These are phyloP conservation scores for Schizonepeta tenuifolia DNA, from an alignment of 257 asterid species.

Conservation along the genomic window DNA sequence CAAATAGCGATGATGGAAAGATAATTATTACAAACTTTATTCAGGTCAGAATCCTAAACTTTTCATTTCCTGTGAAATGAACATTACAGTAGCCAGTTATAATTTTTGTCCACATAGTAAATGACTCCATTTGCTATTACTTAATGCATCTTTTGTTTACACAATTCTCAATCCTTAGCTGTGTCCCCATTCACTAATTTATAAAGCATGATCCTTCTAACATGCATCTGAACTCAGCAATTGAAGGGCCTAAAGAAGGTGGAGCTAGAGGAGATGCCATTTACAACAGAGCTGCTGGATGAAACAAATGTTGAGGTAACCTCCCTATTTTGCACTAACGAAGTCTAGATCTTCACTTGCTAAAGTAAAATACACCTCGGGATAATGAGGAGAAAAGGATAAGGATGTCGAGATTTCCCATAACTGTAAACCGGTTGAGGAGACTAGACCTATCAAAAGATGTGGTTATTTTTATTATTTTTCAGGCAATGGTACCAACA, in stretches of 20 bases:
- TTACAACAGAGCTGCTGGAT: slow-evolving; percentile 55
- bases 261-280: slow-evolving; percentile 78
- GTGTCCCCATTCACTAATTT: slow-evolving; percentile 16
- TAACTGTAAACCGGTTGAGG: neutral
- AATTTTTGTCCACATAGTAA: slow-evolving; percentile 12
- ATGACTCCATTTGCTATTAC: neutral
- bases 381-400: slow-evolving; percentile 14
- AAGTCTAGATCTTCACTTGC: slow-evolving; percentile 25
- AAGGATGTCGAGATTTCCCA: slow-evolving; percentile 13
- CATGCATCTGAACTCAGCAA: slow-evolving; percentile 53
- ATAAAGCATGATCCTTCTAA: slow-evolving; percentile 24
- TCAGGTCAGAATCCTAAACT: slow-evolving; percentile 56
- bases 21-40: slow-evolving; percentile 67
- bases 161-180: neutral
- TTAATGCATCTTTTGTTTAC: slow-evolving; percentile 3
- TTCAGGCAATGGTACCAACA: slow-evolving; percentile 48
- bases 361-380: neutral
- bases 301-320: slow-evolving; percentile 74
- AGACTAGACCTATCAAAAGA: slow-evolving; percentile 21
- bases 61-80: slow-evolving; percentile 12
- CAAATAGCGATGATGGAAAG: slow-evolving; percentile 64
- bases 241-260: slow-evolving; percentile 62
- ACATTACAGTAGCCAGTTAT: slow-evolving; percentile 19
- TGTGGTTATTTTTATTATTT: slow-evolving; percentile 26
- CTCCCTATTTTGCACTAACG: slow-evolving; percentile 10